Conservation (phyloP, 164 flowering plant species). For the Cinnamomum chago region DNA sequence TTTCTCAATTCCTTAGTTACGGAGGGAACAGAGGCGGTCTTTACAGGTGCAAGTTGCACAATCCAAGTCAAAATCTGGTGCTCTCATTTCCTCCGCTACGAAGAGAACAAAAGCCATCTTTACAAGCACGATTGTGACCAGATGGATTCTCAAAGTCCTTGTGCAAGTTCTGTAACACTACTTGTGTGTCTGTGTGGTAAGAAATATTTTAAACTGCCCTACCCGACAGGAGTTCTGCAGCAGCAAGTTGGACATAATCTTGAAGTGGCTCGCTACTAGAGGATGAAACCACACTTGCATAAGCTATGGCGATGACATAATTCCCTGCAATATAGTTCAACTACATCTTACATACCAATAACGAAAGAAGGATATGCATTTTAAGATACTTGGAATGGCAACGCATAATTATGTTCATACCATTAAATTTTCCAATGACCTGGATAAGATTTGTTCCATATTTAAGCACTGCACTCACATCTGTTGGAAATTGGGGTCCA, state of each 20-base stretch:
- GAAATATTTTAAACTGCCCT: neutral
- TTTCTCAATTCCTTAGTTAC: too few species aligned
- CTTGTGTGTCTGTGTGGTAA: too few species aligned
- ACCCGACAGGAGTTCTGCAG: conserved; percentile 52
- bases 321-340: conserved; percentile 38
- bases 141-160: too few species aligned
- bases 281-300: conserved; percentile 37
- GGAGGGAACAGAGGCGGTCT: too few species aligned
- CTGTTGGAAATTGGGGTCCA: conserved; percentile 82
- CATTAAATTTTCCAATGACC: conserved; percentile 74
- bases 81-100: too few species aligned
- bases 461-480: conserved; percentile 54
- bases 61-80: too few species aligned
- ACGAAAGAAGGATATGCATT: conserved; percentile 3
- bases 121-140: too few species aligned
- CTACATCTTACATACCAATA: conserved; percentile 5
- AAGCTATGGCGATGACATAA: conserved; percentile 56
- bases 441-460: conserved; percentile 88
- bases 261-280: conserved; percentile 35
- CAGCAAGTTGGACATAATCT: conserved; percentile 54
- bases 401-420: conserved; percentile 31
- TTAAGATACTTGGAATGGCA: neutral
- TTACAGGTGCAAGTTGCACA: too few species aligned
- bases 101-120: too few species aligned
- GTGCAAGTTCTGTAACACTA: too few species aligned